Evolutionary conservation across 768 basidiomycete genomes (phyloP).

Genomic region (Pisolithus tinctorius): DNA sequence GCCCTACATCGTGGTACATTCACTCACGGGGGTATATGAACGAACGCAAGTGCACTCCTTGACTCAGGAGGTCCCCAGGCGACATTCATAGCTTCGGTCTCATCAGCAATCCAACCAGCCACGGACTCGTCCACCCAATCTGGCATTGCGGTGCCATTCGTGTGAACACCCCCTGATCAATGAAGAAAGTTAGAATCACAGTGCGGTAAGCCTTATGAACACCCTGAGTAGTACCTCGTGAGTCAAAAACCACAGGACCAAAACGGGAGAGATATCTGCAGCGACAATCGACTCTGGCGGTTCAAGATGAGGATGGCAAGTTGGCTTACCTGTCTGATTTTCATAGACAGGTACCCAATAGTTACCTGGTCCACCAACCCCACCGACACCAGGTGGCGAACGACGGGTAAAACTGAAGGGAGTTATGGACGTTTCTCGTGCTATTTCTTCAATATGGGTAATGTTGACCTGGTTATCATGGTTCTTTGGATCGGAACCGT

Average conservation of each 20-base stretch:
- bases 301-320: too few relatives aligned
- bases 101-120: conserved; percentile 51
- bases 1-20: not conserved
- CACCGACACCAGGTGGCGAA: conserved; percentile 57
- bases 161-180: conserved; percentile 41
- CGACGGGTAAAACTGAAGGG: conserved; percentile 55
- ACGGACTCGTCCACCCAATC: conserved; percentile 69
- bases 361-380: conserved; percentile 55
- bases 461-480: conserved; percentile 73
- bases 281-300: not conserved
- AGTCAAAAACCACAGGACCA: conserved; percentile 73
- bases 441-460: conserved; percentile 59
- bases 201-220: not conserved
- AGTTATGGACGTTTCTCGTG: conserved; percentile 51
- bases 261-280: conserved; percentile 37
- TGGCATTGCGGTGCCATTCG: conserved; percentile 38
- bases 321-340: conserved; percentile 23
- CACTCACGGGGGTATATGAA: conserved; percentile 69
- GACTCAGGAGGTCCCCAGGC: conserved; percentile 50
- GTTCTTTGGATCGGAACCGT: conserved; percentile 40
- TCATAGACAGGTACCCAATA: conserved; percentile 72
- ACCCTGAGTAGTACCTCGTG: conserved; percentile 39
- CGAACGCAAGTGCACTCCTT: conserved; percentile 59
- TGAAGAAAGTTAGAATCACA: conserved; percentile 2
- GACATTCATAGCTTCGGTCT: conserved; percentile 46